Base-by-base conservation (phyloP, 345 rosid species). In the Eucalyptus pauciflora region DNA sequence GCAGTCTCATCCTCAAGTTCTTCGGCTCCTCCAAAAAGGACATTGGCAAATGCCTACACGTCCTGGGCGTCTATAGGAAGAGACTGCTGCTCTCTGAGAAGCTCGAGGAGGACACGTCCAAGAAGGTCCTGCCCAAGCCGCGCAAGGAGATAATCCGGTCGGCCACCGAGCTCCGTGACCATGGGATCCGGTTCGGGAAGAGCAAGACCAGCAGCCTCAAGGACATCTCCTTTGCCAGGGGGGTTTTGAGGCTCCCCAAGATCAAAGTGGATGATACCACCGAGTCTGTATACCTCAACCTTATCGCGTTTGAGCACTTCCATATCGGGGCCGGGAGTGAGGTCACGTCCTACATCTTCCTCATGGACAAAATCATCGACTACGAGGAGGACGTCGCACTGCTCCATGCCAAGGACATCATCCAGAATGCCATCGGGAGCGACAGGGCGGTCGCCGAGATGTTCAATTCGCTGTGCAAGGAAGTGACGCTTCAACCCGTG, bases 311-410 rank as follows among this genome's bases (percentile, higher is more conserved):
- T 11, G 89, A 87, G 91, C 88, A 87, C 49, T 62, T 56, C 62
- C 91, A 87, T 43, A 93, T 92, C 4, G 94, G 91, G 50, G 90
- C 92, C 17, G 93, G 95, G 14, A 92, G 91, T 17, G 37, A 89
- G 45, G 71, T 60, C 33, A 60, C 94, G 15, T 91, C 93, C 48
- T 92, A 89, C 50, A 87, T 94, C 29, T 89, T 89, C 89, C 91
- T 91, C 89, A 93, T 94, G 96, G 93, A 91, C 51, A 92, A 92
- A n/a, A 87, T 58, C 64, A 58, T 58, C 94, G 15, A 90, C 86
- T 91, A 13, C 8, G 93, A 88, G 81, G 85, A 87, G 67, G 96
- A 94, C 56, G 93, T 94, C 2, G 92, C 91, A 4, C 81, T 94
- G 43, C 88, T 94, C n/a, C 89, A 91, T 87, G 87, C 90, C 1